phyloP scores from a whole-genome alignment of 805 yeast species.

The Hemisphaericaspora nanyangensis region DNA sequence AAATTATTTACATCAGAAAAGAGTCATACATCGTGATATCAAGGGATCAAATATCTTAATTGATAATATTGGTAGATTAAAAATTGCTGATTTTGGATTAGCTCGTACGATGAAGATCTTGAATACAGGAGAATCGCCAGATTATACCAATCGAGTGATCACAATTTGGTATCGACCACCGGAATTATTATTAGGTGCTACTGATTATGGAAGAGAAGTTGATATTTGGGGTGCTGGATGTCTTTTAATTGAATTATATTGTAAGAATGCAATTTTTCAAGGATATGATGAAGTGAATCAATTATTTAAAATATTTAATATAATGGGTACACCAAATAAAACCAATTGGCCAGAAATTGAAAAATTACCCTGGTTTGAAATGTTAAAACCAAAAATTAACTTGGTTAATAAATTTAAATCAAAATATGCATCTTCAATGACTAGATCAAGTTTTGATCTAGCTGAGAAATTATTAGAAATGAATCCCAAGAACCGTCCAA shows the following conservation, averaged over 20 bases:
- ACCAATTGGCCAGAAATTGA: slow-evolving; percentile 77
- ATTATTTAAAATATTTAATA: slow-evolving; percentile 65
- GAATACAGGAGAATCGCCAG: slow-evolving; percentile 52
- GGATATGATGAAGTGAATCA: slow-evolving; percentile 89
- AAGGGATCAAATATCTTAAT: slow-evolving; percentile 76
- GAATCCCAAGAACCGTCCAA: slow-evolving; percentile 65
- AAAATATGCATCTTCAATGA: slow-evolving; percentile 39
- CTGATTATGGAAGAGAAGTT: slow-evolving; percentile 84
- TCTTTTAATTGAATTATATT: slow-evolving; percentile 75
- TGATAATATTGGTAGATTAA: slow-evolving; percentile 57
- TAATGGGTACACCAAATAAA: slow-evolving; percentile 82
- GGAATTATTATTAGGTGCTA: slow-evolving; percentile 83
- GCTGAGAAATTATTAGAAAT: slow-evolving; percentile 60
- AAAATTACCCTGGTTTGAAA: slow-evolving; percentile 87
- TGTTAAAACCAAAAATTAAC: slow-evolving; percentile 58
- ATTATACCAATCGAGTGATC: slow-evolving; percentile 92
- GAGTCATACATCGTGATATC: slow-evolving; percentile 75
- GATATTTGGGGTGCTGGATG: slow-evolving; percentile 99
- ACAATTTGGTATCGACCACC: slow-evolving; percentile 98
- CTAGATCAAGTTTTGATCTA: slow-evolving; percentile 56
- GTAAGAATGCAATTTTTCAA: slow-evolving; percentile 73
- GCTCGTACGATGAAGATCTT: slow-evolving; percentile 70
- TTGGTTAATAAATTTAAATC: slow-evolving; percentile 24
- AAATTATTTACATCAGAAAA: slow-evolving; percentile 60
- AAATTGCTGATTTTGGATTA: slow-evolving; percentile 79